These are phyloP conservation scores for Penicillium brevicompactum DNA, from an alignment of 2,329 filamentous ascomycete genomes.

Conservation along the genomic window DNA sequence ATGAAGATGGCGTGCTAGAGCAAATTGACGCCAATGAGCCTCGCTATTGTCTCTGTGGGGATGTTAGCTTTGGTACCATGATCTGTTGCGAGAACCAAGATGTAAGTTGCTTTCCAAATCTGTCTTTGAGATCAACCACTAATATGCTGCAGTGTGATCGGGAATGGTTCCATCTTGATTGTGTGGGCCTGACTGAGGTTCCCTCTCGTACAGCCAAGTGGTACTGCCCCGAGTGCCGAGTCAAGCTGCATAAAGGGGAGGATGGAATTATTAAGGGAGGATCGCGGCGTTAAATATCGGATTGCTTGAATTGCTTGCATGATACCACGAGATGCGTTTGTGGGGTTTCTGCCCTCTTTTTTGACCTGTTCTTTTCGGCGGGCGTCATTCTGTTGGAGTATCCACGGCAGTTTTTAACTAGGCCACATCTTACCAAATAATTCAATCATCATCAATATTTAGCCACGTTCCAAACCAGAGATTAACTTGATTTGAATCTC, in stretches of 20 bases:
- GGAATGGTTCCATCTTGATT: constrained; percentile 68
- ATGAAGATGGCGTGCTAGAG: constrained; percentile 51
- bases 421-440: no score
- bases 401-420: neutral
- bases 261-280: constrained; percentile 44
- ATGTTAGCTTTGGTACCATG: constrained; percentile 67
- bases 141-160: constrained; percentile 57
- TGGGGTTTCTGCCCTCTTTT: neutral
- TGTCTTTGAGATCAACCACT: constrained; percentile 7
- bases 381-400: neutral
- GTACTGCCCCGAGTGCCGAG: constrained; percentile 66
- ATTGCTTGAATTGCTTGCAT: constrained; percentile 18
- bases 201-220: constrained; percentile 64
- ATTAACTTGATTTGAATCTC: no score
- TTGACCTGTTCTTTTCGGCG: neutral
- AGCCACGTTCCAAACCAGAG: no score
- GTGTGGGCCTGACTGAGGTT: constrained; percentile 59
- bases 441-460: no score
- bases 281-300: constrained; percentile 29
- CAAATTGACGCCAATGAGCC: constrained; percentile 64
- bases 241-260: constrained; percentile 48
- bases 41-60: constrained; percentile 65
- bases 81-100: constrained; percentile 66
- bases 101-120: constrained; percentile 36
- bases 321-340: constrained; percentile 25